phyloP scores from a whole-genome alignment of 1,139 yeast species.

The Debaryomycetaceae sp. region DNA sequence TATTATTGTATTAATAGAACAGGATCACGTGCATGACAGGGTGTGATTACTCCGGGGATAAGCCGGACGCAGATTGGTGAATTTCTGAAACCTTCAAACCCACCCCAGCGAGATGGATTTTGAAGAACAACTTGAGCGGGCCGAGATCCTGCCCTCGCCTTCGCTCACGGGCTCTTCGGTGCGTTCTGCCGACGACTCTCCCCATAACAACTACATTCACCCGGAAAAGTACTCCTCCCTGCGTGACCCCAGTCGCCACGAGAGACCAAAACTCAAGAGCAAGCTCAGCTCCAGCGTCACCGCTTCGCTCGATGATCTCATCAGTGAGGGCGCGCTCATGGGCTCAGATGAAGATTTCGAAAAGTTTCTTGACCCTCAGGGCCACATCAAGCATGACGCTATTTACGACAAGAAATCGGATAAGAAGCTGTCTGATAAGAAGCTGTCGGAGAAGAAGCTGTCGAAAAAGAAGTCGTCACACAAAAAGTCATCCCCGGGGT shows the following conservation, averaged over 20 bases:
- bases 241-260: slow-evolving; percentile 16
- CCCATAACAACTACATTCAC: slow-evolving; percentile 37
- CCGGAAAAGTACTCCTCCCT: slow-evolving; percentile 16
- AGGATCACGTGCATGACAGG: too few relatives aligned
- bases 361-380: slow-evolving; percentile 39
- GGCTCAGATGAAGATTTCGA: slow-evolving; percentile 49
- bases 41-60: too few relatives aligned
- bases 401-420: slow-evolving; percentile 10
- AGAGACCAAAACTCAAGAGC: slow-evolving; percentile 9
- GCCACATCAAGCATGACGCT: slow-evolving; percentile 39
- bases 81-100: too few relatives aligned
- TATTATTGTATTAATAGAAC: too few relatives aligned
- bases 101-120: too few relatives aligned
- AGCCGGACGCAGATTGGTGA: too few relatives aligned
- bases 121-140: slow-evolving; percentile 49
- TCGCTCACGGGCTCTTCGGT: slow-evolving; percentile 46
- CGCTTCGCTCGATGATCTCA: slow-evolving; percentile 45
- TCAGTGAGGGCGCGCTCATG: slow-evolving; percentile 49
- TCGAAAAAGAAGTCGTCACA: slow-evolving; percentile 1
- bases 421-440: slow-evolving; percentile 2
- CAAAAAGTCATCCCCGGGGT: not conserved
- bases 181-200: slow-evolving; percentile 40
- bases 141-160: slow-evolving; percentile 40
- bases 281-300: slow-evolving; percentile 15
- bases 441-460: slow-evolving; percentile 1